Evolutionary conservation across 352 stramenopile genomes (phyloP).

Genomic region (Phytopythium ostracodes): DNA sequence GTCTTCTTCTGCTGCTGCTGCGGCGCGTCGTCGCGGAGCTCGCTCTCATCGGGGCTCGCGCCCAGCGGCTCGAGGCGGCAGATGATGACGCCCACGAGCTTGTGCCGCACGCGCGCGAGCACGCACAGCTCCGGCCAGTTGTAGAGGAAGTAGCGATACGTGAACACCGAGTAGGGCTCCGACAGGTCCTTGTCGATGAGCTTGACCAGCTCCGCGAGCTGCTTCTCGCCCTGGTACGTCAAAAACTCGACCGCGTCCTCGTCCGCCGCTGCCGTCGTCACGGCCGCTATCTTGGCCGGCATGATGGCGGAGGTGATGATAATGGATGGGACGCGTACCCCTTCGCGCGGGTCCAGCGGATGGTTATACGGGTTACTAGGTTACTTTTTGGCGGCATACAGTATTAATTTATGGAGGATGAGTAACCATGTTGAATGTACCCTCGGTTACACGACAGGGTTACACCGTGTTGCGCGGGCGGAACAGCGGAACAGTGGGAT

Average conservation of each 20-base stretch:
- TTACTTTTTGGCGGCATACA: no score
- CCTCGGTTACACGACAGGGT: no score
- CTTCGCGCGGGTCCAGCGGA: no score
- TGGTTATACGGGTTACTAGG: not conserved
- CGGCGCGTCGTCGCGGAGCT: conserved; percentile 3
- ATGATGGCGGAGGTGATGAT: not conserved
- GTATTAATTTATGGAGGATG: no score
- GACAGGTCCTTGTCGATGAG: conserved; percentile 94
- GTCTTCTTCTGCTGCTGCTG: conserved; percentile 9
- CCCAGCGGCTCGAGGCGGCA: conserved; percentile 87
- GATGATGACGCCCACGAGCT: conserved; percentile 90
- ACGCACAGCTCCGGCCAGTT: conserved; percentile 93
- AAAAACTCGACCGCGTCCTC: conserved; percentile 42
- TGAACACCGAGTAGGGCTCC: conserved; percentile 96
- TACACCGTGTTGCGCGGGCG: no score
- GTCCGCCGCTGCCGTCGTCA: conserved; percentile 11
- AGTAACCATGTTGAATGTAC: no score
- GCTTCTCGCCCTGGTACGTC: conserved; percentile 83
- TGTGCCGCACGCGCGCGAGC: conserved; percentile 77
- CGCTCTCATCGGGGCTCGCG: conserved; percentile 45
- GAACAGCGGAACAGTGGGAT: no score
- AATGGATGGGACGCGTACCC: no score
- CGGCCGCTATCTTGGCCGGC: conserved; percentile 16
- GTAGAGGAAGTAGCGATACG: conserved; percentile 96
- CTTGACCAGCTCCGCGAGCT: conserved; percentile 90